Conservation (phyloP, 1,284 basidiomycete species). For the Polyporus tsugae region DNA sequence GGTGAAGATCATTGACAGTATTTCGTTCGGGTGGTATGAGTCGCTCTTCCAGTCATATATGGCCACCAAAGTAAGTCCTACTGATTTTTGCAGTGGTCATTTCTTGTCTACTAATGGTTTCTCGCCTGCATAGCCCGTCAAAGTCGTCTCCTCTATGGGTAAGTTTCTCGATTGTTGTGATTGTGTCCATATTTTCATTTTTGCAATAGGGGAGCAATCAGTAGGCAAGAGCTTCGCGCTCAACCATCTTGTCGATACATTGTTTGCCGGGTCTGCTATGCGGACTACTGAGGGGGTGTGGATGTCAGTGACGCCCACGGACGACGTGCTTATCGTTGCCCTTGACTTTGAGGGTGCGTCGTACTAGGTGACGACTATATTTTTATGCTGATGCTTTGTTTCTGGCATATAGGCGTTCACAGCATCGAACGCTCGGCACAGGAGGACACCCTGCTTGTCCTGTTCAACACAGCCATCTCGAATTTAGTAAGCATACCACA, state of each 20-base stretch:
- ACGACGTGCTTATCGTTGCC: slow-evolving; percentile 61
- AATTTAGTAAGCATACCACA: slow-evolving; percentile 63
- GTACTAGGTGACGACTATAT: no score
- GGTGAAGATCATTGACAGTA: slow-evolving; percentile 59
- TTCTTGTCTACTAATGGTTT: background rate
- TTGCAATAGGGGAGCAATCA: slow-evolving; percentile 58
- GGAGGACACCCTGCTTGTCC: slow-evolving; percentile 67
- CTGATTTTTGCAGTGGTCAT: no score
- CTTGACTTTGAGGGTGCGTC: slow-evolving; percentile 76
- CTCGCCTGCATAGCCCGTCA: slow-evolving; percentile 66
- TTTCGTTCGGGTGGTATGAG: slow-evolving; percentile 74
- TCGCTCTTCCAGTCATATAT: slow-evolving; percentile 69
- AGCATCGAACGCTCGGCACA: slow-evolving; percentile 70
- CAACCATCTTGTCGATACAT: slow-evolving; percentile 70
- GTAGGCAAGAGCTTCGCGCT: slow-evolving; percentile 70
- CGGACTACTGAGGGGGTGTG: slow-evolving; percentile 73
- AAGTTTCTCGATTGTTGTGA: slow-evolving; percentile 23
- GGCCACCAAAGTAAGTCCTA: slow-evolving; percentile 58
- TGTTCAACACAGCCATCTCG: slow-evolving; percentile 72
- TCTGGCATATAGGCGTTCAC: slow-evolving; percentile 74
- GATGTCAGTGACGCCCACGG: slow-evolving; percentile 72
- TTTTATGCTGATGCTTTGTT: background rate
- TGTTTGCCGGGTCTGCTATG: slow-evolving; percentile 74
- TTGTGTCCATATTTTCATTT: background rate
- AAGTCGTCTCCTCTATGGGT: slow-evolving; percentile 73